A percentile compares a stretch with the other conserved stretches of the same genome.
These are phyloP conservation scores for Cladosporium halotolerans DNA, from an alignment of 2,329 filamentous ascomycete genomes.

Conservation along the genomic window DNA sequence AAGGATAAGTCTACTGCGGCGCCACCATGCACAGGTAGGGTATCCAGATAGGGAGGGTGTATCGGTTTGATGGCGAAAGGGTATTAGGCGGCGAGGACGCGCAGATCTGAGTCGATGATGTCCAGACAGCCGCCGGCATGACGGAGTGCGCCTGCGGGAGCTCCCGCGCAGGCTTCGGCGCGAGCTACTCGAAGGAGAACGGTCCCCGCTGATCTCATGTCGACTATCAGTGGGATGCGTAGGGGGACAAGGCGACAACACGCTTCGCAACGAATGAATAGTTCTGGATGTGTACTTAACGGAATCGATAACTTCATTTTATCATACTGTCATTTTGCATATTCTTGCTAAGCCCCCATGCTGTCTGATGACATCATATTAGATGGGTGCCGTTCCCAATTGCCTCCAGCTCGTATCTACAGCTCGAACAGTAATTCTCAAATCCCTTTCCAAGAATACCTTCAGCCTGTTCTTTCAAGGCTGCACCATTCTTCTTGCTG, in stretches of 20 bases:
- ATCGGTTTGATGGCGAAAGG: no score
- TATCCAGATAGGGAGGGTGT: neutral
- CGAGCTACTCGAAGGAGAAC: neutral
- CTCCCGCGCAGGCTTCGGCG: neutral
- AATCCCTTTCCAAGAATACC: conserved; percentile 47
- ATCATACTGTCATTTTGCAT: no score
- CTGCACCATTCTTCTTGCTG: conserved; percentile 20
- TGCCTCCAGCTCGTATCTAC: conserved; percentile 23
- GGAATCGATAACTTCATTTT: no score
- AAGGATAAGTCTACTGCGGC: neutral
- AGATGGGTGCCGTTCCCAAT: conserved; percentile 5
- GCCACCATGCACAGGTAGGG: conserved; percentile 5
- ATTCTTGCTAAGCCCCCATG: no score
- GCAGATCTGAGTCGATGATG: neutral
- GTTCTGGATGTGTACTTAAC: no score
- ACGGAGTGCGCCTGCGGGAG: neutral
- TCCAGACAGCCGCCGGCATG: neutral
- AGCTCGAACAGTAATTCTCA: conserved; percentile 57
- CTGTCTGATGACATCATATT: neutral
- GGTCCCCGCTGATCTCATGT: no score
- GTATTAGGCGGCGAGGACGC: neutral
- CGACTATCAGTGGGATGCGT: no score
- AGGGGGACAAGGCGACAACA: no score
- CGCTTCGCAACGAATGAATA: no score
- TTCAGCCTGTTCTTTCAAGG: conserved; percentile 17